Base-by-base conservation (phyloP, 768 basidiomycete species). In the Tylopilus intermedius region DNA sequence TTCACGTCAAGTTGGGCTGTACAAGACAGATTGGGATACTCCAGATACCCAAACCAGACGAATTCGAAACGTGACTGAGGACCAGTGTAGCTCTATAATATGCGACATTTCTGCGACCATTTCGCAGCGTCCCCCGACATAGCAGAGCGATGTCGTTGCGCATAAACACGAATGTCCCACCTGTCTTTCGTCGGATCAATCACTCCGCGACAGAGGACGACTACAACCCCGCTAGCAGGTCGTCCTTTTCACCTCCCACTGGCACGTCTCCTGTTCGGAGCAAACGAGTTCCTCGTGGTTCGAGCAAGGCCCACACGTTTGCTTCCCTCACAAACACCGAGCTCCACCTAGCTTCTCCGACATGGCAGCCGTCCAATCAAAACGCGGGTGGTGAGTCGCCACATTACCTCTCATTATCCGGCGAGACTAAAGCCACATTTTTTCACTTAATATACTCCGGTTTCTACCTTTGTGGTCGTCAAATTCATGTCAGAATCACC, bases 261-360 rank as follows among this genome's bases (percentile, higher is more conserved):
- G 18, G 18, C 18, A 18, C 50, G 47, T 54, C 63, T 54, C 56
- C 63, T 57, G 50, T 60, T 42, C 57, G 50, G 49, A 46, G 46
- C 55, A 67, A 62, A 53, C 59, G 49, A 42, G 48, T 51, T 22
- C 67, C 67, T 64, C 63, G 60, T 62, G 63, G 61, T 35, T 47
- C 51, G 51, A 58, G 67, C 65, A 65, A 69, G 69, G 67, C 53
- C 1, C 49, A 69, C 65, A 71, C 65, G 61, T 63, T 67, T 61
- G 51, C 57, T 5, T 47, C 55, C 53, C 58, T 69, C 59, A 69
- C 69, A 62, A 71, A 69, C 50, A 51, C 67, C 62, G 67, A 53
- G 55, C 61, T 65, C 59, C 65, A 68, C 61, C 44, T 44, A 41
- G 40, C 58, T 62, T 67, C 62, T 60, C 61, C 55, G 59, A 49